Percentiles rank a stretch among this genome's conserved stretches.
phyloP scores from a whole-genome alignment of 805 yeast species.

The Saccharomycopsis lassenensis region DNA sequence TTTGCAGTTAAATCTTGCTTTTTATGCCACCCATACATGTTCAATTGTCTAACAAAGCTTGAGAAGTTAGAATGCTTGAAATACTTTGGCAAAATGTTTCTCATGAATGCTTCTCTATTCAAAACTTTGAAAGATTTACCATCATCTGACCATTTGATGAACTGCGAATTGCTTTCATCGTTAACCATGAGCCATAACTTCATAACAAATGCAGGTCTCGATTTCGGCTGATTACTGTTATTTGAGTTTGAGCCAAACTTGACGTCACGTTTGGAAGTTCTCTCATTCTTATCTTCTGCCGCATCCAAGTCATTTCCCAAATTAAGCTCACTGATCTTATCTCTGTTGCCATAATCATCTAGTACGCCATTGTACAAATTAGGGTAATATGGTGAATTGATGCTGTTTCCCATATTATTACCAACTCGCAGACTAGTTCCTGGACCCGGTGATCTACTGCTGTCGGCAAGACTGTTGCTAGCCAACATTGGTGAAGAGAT shows the following conservation, averaged over 20 bases:
- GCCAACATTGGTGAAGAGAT: too few species aligned
- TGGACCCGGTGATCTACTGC: too few species aligned
- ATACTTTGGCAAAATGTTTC: constrained; percentile 74
- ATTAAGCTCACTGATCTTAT: constrained; percentile 19
- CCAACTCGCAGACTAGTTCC: too few species aligned
- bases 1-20: constrained; percentile 87
- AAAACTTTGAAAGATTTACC: constrained; percentile 80
- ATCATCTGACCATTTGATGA: constrained; percentile 76
- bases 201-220: constrained; percentile 82
- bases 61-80: constrained; percentile 95
- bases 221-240: constrained; percentile 32
- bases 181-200: constrained; percentile 95
- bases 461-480: too few species aligned
- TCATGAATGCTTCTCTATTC: constrained; percentile 78
- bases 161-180: constrained; percentile 55
- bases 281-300: background rate
- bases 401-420: too few species aligned
- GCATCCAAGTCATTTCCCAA: background rate
- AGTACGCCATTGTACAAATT: too few species aligned
- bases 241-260: background rate
- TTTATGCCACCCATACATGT: constrained; percentile 99
- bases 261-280: background rate
- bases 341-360: constrained; percentile 18
- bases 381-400: too few species aligned
- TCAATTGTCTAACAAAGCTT: constrained; percentile 88